Evolutionary conservation across 352 stramenopile genomes (phyloP).

Genomic region (Phytophthora hibernalis): DNA sequence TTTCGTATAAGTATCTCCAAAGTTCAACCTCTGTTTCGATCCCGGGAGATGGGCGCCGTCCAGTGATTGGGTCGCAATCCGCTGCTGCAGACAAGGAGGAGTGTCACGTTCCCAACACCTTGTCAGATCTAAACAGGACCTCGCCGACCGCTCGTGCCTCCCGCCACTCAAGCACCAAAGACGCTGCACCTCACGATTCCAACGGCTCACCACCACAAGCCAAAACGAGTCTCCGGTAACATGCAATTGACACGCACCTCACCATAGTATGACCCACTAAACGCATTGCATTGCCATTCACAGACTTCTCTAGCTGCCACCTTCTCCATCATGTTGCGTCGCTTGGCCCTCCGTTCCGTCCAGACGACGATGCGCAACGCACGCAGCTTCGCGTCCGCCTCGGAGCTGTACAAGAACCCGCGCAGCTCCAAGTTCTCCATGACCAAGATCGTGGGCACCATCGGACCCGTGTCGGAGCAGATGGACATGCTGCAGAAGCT

Average conservation of each 20-base stretch:
- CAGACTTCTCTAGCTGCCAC: constrained; percentile 7
- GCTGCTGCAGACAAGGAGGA: constrained; percentile 9
- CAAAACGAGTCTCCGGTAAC: constrained; percentile 25
- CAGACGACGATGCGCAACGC: constrained; percentile 26
- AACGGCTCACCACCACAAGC: constrained; percentile 29
- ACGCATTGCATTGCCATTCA: constrained; percentile 16
- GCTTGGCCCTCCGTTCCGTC: constrained; percentile 32
- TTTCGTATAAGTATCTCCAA: neutral
- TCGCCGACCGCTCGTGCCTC: neutral
- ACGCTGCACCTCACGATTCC: constrained; percentile 27
- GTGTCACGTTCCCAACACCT: constrained; percentile 3
- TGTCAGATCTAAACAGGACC: neutral
- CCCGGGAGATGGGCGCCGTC: constrained; percentile 9
- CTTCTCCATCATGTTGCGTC: constrained; percentile 35
- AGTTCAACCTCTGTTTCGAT: constrained; percentile 20
- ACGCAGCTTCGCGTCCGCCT: constrained; percentile 30
- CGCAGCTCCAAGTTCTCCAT: constrained; percentile 88
- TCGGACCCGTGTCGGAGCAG: constrained; percentile 89
- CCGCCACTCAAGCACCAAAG: constrained; percentile 29
- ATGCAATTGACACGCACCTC: constrained; percentile 19
- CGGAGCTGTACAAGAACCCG: constrained; percentile 77
- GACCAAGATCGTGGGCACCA: constrained; percentile 95
- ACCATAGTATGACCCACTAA: too few species aligned
- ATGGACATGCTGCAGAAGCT: constrained; percentile 84
- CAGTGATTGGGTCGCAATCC: constrained; percentile 20